These are phyloP conservation scores for Alternaria viburni DNA, from an alignment of 2,329 filamentous ascomycete species.

Conservation along the genomic window DNA sequence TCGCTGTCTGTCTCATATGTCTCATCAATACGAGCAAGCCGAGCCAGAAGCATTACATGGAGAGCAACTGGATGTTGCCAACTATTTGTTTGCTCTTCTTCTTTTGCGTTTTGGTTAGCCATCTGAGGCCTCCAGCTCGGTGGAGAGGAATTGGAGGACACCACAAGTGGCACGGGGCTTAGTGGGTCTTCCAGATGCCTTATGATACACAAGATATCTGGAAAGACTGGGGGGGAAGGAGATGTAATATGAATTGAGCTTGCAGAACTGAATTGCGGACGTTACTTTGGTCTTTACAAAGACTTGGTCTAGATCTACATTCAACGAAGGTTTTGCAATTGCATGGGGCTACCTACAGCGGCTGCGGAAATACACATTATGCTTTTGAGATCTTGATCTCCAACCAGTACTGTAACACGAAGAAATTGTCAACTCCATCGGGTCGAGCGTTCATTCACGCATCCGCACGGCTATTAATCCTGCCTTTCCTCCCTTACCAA, in stretches of 20 bases:
- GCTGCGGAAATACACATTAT: not conserved
- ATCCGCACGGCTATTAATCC: not conserved
- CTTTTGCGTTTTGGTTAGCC: conserved; percentile 30
- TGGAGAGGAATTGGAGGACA: not conserved
- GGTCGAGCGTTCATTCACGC: not conserved
- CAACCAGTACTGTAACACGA: not conserved
- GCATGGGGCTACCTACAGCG: not conserved
- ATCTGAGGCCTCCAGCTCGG: conserved; percentile 5
- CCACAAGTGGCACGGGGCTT: not conserved
- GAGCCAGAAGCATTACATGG: conserved; percentile 22
- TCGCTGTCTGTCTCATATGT: conserved; percentile 32
- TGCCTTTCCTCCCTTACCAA: not conserved
- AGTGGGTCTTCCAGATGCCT: not conserved
- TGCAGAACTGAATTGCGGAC: not conserved
- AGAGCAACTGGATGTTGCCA: conserved; percentile 40
- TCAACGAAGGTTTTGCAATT: not conserved
- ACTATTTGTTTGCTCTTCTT: conserved; percentile 36
- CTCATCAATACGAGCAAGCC: conserved; percentile 23
- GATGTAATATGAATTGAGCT: not conserved
- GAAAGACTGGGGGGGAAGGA: not conserved
- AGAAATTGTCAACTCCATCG: not conserved
- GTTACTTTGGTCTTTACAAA: not conserved
- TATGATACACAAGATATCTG: not conserved
- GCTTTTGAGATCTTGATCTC: not conserved
- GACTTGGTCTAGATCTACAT: not conserved